These are phyloP conservation scores for Thelonectria blattea DNA, from an alignment of 2,329 filamentous ascomycete species.

Conservation along the genomic window DNA sequence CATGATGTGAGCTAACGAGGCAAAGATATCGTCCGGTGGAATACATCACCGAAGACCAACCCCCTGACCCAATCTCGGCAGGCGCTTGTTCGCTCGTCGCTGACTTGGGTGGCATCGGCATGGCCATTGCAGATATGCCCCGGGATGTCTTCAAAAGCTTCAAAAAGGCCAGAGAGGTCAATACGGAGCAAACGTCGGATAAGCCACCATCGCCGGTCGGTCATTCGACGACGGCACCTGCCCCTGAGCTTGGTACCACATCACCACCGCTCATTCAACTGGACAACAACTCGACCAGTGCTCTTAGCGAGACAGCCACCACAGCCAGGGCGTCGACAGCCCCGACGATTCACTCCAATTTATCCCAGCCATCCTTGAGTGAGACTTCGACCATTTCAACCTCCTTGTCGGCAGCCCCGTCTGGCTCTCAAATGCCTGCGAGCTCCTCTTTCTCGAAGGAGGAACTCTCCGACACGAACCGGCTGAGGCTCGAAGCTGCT, in stretches of 20 bases:
- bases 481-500: constrained; percentile 59
- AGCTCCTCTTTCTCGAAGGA: constrained; percentile 26
- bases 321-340: constrained; percentile 11
- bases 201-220: constrained; percentile 18
- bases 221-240: constrained; percentile 5
- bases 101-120: constrained; percentile 79
- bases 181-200: constrained; percentile 1
- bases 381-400: constrained; percentile 31
- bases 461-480: constrained; percentile 25
- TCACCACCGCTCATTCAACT: constrained; percentile 8
- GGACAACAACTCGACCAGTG: constrained; percentile 12
- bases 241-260: constrained; percentile 17
- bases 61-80: constrained; percentile 79
- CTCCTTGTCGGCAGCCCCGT: constrained; percentile 18
- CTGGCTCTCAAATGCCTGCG: constrained; percentile 20
- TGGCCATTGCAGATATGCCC: constrained; percentile 80
- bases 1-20: constrained; percentile 13
- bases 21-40: constrained; percentile 62
- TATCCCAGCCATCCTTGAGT: constrained; percentile 31
- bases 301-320: constrained; percentile 16
- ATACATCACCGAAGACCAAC: constrained; percentile 79
- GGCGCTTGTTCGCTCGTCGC: constrained; percentile 80
- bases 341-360: constrained; percentile 27
- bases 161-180: constrained; percentile 30
- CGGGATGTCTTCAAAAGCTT: constrained; percentile 58